Percentiles rank a stretch among this genome's conserved stretches.
These are phyloP conservation scores for Hypoxylon perforatum DNA, from an alignment of 495 filamentous ascomycete genomes.

Conservation along the genomic window DNA sequence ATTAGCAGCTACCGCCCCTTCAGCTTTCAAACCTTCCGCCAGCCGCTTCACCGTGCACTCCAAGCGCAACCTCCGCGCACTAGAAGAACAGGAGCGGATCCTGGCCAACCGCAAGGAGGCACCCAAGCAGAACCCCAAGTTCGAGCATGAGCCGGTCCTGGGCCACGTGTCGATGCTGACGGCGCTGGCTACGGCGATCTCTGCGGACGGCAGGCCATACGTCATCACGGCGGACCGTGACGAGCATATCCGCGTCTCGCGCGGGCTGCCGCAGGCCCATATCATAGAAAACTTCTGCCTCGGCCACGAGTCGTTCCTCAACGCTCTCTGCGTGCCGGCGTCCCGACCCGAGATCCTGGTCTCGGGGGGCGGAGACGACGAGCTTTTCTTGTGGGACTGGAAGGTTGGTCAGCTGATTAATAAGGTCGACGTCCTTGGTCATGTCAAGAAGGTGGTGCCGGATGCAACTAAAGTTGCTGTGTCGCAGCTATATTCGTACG, in stretches of 20 bases:
- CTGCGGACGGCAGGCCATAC: conserved; percentile 65
- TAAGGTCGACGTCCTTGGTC: conserved; percentile 61
- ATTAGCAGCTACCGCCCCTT: neutral
- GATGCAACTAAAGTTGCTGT: conserved; percentile 61
- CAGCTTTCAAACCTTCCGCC: conserved; percentile 62
- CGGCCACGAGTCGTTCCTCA: conserved; percentile 86
- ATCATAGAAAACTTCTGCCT: conserved; percentile 90
- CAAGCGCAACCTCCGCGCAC: conserved; percentile 75
- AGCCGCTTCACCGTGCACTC: conserved; percentile 85
- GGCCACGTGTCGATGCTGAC: conserved; percentile 96
- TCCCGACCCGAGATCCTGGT: conserved; percentile 70
- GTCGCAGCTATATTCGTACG: conserved; percentile 55
- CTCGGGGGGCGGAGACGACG: conserved; percentile 86
- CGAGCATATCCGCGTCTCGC: conserved; percentile 94
- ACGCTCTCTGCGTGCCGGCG: conserved; percentile 72
- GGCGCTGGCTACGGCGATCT: conserved; percentile 67
- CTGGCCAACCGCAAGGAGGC: conserved; percentile 54
- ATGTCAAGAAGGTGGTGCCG: conserved; percentile 48
- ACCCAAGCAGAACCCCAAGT: conserved; percentile 60
- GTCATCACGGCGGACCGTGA: conserved; percentile 93
- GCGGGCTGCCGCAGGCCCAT: conserved; percentile 83
- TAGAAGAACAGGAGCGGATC: conserved; percentile 74
- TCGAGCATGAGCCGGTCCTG: conserved; percentile 79
- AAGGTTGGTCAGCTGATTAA: conserved; percentile 61
- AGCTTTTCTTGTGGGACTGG: conserved; percentile 89